A percentile compares a stretch with the other conserved stretches of the same genome.
phyloP scores from a whole-genome alignment of 2,329 filamentous ascomycete genomes.

The Aspergillus proliferans region DNA sequence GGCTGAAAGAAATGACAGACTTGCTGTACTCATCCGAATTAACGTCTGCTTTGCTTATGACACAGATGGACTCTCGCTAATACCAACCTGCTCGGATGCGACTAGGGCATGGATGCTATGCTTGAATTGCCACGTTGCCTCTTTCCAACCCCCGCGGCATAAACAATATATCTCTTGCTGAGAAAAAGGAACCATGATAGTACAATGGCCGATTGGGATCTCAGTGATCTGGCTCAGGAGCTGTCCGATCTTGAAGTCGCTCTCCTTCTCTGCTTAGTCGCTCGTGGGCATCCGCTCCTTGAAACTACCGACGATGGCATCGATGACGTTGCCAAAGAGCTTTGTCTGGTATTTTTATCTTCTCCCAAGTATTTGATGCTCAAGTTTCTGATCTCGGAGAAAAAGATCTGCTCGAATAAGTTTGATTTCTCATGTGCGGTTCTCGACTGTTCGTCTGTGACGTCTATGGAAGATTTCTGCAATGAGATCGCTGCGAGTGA shows the following conservation, averaged over 20 bases:
- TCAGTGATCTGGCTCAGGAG: constrained; percentile 65
- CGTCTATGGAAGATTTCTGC: constrained; percentile 75
- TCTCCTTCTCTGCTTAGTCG: constrained; percentile 70
- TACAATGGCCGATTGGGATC: constrained; percentile 55
- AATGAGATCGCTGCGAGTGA: constrained; percentile 56
- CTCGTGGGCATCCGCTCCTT: constrained; percentile 82
- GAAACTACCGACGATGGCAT: constrained; percentile 60
- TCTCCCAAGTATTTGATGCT: not conserved
- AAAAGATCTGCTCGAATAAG: constrained; percentile 58
- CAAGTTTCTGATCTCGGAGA: not conserved
- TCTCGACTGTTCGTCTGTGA: constrained; percentile 65
- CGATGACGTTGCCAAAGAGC: constrained; percentile 64
- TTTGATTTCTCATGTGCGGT: constrained; percentile 68
- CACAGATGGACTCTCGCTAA: no score
- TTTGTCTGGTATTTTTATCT: constrained; percentile 54
- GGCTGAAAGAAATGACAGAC: no score
- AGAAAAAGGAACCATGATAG: not conserved
- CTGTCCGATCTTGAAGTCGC: constrained; percentile 87
- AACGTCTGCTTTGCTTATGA: no score
- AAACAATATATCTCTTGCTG: no score
- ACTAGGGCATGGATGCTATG: no score
- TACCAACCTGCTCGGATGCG: no score
- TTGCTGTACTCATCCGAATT: no score
- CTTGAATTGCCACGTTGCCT: no score
- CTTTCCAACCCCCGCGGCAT: no score